Percentiles rank a stretch among this genome's conserved stretches.
Evolutionary conservation across 2,329 filamentous ascomycete species (phyloP).

Genomic region (Arthrobotrys musiformis): DNA sequence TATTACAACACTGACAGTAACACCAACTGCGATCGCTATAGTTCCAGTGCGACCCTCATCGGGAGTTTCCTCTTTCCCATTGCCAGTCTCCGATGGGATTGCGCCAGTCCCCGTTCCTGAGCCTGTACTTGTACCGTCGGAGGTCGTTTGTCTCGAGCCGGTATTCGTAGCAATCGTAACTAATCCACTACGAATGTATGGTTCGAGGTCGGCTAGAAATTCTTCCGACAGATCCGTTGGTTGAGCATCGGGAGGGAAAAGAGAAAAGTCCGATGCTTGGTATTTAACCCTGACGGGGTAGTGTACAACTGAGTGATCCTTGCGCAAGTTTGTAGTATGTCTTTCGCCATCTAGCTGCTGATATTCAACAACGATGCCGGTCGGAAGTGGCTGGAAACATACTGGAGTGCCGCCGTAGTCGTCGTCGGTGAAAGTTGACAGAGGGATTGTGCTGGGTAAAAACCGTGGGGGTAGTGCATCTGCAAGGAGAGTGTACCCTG

Average conservation of each 20-base stretch:
- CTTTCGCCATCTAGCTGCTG: slow-evolving; percentile 7
- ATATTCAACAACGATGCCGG: slow-evolving; percentile 11
- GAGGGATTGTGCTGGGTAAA: neutral
- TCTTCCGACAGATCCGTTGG: slow-evolving; percentile 29
- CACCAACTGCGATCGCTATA: slow-evolving; percentile 38
- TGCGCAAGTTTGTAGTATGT: slow-evolving; percentile 27
- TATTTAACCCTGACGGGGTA: slow-evolving; percentile 34
- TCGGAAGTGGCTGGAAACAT: slow-evolving; percentile 28
- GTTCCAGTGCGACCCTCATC: slow-evolving; percentile 7
- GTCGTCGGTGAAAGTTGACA: slow-evolving; percentile 5
- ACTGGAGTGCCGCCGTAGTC: neutral
- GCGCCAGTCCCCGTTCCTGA: neutral
- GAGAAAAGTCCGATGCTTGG: slow-evolving; percentile 32
- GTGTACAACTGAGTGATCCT: slow-evolving; percentile 30
- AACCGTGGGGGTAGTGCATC: neutral
- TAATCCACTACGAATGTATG: slow-evolving; percentile 29
- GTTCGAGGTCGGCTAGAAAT: slow-evolving; percentile 12
- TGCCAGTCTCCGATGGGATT: neutral
- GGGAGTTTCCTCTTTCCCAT: neutral
- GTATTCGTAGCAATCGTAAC: slow-evolving; percentile 20
- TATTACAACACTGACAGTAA: slow-evolving; percentile 39
- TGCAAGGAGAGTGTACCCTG: slow-evolving; percentile 14
- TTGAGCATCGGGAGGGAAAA: slow-evolving; percentile 36
- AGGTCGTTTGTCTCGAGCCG: neutral
- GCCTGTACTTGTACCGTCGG: neutral